phyloP scores from a whole-genome alignment of 179 eudicot species.

The Silene noctiflora region DNA sequence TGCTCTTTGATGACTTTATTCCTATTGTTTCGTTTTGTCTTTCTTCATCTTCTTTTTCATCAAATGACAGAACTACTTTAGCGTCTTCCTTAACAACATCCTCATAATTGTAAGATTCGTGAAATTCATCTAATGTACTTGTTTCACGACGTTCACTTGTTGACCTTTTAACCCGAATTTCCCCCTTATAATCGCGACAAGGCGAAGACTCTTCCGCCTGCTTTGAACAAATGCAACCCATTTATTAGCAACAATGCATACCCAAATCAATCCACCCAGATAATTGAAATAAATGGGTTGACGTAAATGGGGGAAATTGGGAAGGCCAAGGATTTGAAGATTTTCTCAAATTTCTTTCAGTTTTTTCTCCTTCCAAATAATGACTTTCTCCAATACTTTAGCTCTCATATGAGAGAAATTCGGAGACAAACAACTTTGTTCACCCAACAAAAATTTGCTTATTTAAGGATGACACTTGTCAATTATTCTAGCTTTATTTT shows the following conservation, averaged over 20 bases:
- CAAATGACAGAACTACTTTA: not conserved
- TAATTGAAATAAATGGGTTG: constrained; percentile 20
- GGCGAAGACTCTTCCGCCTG: constrained; percentile 30
- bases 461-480: constrained; percentile 6
- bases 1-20: constrained; percentile 25
- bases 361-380: not conserved
- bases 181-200: constrained; percentile 18
- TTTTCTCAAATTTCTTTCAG: not conserved
- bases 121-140: too few relatives aligned
- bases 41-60: not conserved
- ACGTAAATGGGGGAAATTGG: constrained; percentile 23
- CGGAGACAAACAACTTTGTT: constrained; percentile 12
- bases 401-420: constrained; percentile 7
- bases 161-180: constrained; percentile 19
- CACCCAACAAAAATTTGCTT: constrained; percentile 15
- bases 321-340: constrained; percentile 3
- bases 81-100: not conserved
- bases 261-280: constrained; percentile 23
- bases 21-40: not conserved
- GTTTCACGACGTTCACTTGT: not conserved
- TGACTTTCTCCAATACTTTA: not conserved
- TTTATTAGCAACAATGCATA: constrained; percentile 17
- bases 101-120: not conserved
- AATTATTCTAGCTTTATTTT: not conserved
- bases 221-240: constrained; percentile 51